These are phyloP conservation scores for Carpinus viminea DNA, from an alignment of 306 rosid species.

Conservation along the genomic window DNA sequence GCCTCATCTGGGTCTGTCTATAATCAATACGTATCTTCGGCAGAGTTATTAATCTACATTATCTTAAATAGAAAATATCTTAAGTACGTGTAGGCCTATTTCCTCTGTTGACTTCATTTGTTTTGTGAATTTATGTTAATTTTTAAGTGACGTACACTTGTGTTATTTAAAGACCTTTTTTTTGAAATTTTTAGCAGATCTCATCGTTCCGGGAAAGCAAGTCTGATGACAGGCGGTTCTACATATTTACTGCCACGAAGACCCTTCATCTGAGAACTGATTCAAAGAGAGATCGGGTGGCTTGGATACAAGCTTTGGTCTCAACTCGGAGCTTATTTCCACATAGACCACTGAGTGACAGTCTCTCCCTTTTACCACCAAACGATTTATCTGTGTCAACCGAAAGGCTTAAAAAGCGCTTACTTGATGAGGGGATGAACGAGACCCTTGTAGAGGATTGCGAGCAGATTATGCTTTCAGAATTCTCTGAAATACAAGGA, in stretches of 20 bases:
- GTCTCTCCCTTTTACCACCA: constrained; percentile 54
- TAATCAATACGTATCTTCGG: neutral
- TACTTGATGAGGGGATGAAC: constrained; percentile 72
- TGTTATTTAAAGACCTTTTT: constrained; percentile 4
- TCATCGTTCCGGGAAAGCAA: constrained; percentile 93
- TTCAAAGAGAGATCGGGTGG: constrained; percentile 78
- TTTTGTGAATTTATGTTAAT: neutral
- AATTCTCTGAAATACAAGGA: constrained; percentile 72
- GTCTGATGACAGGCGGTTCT: constrained; percentile 80
- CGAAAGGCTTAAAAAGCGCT: constrained; percentile 65
- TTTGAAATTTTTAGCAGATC: constrained; percentile 43
- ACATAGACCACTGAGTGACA: constrained; percentile 41
- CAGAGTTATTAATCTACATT: neutral
- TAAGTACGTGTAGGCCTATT: neutral
- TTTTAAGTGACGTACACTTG: neutral
- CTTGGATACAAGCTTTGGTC: constrained; percentile 88
- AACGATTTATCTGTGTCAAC: constrained; percentile 71
- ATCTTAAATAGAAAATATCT: neutral
- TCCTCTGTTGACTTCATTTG: neutral
- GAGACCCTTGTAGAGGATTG: constrained; percentile 75
- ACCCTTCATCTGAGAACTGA: constrained; percentile 93
- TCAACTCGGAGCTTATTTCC: constrained; percentile 72
- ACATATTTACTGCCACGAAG: constrained; percentile 89
- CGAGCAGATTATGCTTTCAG: constrained; percentile 85
- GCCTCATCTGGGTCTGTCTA: neutral